These are phyloP conservation scores for Capsella rubella DNA, from an alignment of 441 rosid genomes.

Conservation along the genomic window DNA sequence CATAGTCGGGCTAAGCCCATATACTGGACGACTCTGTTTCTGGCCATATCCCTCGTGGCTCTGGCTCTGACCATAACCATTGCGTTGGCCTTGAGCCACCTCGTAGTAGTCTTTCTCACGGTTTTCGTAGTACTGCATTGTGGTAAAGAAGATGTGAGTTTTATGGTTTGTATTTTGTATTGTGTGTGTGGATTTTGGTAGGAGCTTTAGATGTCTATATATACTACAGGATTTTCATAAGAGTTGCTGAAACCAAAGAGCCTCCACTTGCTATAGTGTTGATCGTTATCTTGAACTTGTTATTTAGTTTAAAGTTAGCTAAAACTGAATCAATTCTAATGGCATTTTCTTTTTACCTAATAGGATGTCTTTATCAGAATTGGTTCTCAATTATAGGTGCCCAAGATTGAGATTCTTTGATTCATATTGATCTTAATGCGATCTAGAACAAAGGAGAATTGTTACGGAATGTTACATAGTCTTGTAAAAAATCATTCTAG, in stretches of 20 bases:
- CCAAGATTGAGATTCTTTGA: slow-evolving; percentile 30
- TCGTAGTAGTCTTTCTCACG: slow-evolving; percentile 40
- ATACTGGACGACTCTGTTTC: slow-evolving; percentile 24
- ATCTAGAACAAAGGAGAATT: neutral
- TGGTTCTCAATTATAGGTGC: slow-evolving; percentile 30
- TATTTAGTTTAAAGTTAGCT: slow-evolving; percentile 25
- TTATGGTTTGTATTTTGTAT: slow-evolving; percentile 26
- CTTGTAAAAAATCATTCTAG: neutral
- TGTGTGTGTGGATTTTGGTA: slow-evolving; percentile 23
- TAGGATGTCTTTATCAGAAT: slow-evolving; percentile 39
- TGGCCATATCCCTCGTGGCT: neutral
- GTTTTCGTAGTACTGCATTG: slow-evolving; percentile 40
- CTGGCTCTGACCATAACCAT: slow-evolving; percentile 13
- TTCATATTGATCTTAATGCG: slow-evolving; percentile 25
- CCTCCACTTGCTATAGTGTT: neutral
- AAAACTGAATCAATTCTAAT: slow-evolving; percentile 35
- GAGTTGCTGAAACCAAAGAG: slow-evolving; percentile 1
- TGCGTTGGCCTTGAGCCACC: slow-evolving; percentile 27
- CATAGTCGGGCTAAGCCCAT: slow-evolving; percentile 36
- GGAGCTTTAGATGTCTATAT: slow-evolving; percentile 18
- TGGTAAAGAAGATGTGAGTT: slow-evolving; percentile 14
- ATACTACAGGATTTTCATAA: slow-evolving; percentile 7
- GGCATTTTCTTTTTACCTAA: slow-evolving; percentile 26
- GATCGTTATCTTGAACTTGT: slow-evolving; percentile 30
- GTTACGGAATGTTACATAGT: neutral